Conservation (phyloP, 768 basidiomycete species). For the Artomyces pyxidatus region DNA sequence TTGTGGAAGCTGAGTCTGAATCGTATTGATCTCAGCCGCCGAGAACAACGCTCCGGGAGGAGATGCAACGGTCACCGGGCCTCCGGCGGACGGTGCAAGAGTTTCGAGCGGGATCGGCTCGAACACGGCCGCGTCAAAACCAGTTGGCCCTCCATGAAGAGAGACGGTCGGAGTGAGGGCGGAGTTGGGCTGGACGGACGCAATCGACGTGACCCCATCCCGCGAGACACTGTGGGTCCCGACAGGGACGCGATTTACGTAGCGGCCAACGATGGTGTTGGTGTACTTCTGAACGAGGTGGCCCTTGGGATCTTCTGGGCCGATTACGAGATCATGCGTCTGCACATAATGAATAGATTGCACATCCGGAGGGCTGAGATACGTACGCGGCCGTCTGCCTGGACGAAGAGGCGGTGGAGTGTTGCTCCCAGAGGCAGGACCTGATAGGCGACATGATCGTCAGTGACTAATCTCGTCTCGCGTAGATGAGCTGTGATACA, state of each 20-base stretch:
- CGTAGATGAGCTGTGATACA: constrained; percentile 4
- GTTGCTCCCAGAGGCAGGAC: constrained; percentile 62
- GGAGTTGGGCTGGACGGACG: constrained; percentile 28
- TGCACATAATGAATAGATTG: constrained; percentile 18
- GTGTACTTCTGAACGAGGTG: constrained; percentile 59
- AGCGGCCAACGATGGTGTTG: constrained; percentile 67
- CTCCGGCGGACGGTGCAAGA: constrained; percentile 21
- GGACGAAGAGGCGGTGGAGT: constrained; percentile 58
- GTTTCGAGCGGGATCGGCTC: constrained; percentile 29
- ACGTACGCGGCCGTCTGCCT: constrained; percentile 54
- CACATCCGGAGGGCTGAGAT: neutral
- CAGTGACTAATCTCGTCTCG: constrained; percentile 9
- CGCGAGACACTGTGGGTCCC: constrained; percentile 38
- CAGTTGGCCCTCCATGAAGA: constrained; percentile 63
- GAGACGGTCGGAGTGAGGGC: constrained; percentile 36
- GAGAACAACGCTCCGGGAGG: constrained; percentile 40
- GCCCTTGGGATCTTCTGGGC: constrained; percentile 54
- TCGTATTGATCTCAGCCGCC: constrained; percentile 38
- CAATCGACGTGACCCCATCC: constrained; percentile 39
- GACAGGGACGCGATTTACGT: constrained; percentile 65
- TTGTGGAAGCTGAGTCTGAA: constrained; percentile 27
- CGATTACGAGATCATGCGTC: constrained; percentile 74
- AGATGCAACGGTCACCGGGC: neutral
- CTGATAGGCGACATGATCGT: constrained; percentile 25
- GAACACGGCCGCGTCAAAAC: constrained; percentile 56